phyloP scores from a whole-genome alignment of 371 early-diverging fungal species.

The Mucor irregularis region DNA sequence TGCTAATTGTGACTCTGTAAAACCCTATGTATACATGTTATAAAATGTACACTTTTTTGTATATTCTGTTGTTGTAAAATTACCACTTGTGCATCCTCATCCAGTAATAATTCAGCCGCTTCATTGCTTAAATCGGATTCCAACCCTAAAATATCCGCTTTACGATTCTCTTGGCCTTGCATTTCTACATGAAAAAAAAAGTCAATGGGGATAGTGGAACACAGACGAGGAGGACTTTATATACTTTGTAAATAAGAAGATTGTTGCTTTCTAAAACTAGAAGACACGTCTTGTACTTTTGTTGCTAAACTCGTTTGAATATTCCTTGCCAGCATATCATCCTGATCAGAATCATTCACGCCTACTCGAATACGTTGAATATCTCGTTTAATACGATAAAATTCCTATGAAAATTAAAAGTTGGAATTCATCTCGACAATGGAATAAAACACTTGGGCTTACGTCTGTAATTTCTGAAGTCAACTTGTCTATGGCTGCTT shows the following conservation, averaged over 20 bases:
- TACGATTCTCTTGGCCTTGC: conserved; percentile 49
- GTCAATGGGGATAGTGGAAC: conserved; percentile 24
- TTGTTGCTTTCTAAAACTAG: conserved; percentile 82
- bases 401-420: conserved; percentile 58
- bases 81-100: conserved; percentile 53
- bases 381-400: conserved; percentile 78
- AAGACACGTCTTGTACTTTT: conserved; percentile 86
- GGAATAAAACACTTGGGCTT: conserved; percentile 2
- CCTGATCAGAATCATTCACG: conserved; percentile 60
- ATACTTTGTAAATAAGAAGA: conserved; percentile 85
- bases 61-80: not conserved
- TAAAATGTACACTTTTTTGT: not conserved
- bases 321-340: conserved; percentile 75
- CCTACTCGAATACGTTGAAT: conserved; percentile 74
- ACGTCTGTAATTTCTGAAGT: conserved; percentile 85
- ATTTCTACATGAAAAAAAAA: conserved; percentile 27
- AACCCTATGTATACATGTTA: conserved; percentile 48
- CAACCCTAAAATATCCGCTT: conserved; percentile 47
- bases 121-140: conserved; percentile 42
- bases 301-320: conserved; percentile 88
- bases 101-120: conserved; percentile 45
- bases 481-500: conserved; percentile 80
- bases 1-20: conserved; percentile 85
- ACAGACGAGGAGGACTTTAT: no score
- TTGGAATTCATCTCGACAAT: not conserved